phyloP scores from a whole-genome alignment of 306 rosid species.

The Inga leiocalycina region DNA sequence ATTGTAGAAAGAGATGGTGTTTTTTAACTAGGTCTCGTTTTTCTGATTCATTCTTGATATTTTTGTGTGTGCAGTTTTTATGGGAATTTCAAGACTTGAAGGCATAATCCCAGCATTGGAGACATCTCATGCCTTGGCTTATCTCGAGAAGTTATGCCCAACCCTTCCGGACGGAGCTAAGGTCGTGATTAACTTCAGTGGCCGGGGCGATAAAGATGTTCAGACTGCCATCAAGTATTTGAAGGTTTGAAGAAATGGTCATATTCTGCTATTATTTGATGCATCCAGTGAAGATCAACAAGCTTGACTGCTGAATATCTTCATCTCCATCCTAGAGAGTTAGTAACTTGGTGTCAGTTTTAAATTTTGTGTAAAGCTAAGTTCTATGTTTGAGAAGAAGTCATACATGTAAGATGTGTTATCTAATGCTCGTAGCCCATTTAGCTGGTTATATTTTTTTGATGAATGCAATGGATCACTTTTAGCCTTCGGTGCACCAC shows the following conservation, averaged over 20 bases:
- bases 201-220: slow-evolving; percentile 96
- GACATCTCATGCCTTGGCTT: slow-evolving; percentile 95
- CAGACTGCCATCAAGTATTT: slow-evolving; percentile 87
- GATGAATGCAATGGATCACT: no score
- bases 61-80: slow-evolving; percentile 62
- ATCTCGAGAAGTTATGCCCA: slow-evolving; percentile 82
- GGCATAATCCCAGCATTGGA: slow-evolving; percentile 98
- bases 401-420: not conserved
- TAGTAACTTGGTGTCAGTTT: not conserved
- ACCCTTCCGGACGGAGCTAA: slow-evolving; percentile 72
- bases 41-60: not conserved
- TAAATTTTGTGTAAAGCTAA: not conserved
- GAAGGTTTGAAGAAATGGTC: slow-evolving; percentile 50
- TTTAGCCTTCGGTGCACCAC: no score
- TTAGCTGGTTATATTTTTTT: not conserved
- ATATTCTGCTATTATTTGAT: not conserved
- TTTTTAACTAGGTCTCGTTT: not conserved
- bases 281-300: not conserved
- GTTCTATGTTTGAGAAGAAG: slow-evolving; percentile 14
- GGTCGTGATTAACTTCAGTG: slow-evolving; percentile 89
- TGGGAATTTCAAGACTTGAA: slow-evolving; percentile 79
- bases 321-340: slow-evolving; percentile 24
- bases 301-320: slow-evolving; percentile 22
- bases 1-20: not conserved
- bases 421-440: not conserved